phyloP scores from a whole-genome alignment of 2,329 filamentous ascomycete genomes.

The Fusarium praegraminearum region DNA sequence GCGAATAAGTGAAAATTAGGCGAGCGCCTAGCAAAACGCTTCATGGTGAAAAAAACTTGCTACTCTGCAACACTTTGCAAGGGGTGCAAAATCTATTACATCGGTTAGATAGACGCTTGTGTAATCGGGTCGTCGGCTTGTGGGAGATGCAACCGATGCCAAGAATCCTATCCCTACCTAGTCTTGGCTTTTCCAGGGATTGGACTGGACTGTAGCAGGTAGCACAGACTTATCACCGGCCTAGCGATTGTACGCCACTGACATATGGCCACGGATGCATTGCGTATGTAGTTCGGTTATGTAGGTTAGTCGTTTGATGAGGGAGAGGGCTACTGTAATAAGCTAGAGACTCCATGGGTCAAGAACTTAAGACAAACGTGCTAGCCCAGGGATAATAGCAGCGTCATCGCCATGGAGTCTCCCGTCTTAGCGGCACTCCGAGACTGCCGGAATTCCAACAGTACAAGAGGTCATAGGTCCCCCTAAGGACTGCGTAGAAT shows the following conservation, averaged over 20 bases:
- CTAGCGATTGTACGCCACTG: conserved; percentile 20
- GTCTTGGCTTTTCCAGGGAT: neutral
- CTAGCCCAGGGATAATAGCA: neutral
- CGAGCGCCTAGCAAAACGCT: neutral
- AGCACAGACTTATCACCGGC: conserved; percentile 17
- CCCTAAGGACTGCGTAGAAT: neutral
- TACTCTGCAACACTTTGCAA: neutral
- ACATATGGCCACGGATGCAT: conserved; percentile 15
- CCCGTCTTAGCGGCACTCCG: neutral
- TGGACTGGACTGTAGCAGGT: neutral
- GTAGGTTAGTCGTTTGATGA: neutral
- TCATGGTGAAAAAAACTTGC: neutral
- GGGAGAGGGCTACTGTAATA: neutral
- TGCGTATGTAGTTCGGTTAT: conserved; percentile 7
- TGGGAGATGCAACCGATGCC: conserved; percentile 25
- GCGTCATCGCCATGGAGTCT: conserved; percentile 9
- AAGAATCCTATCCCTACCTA: neutral
- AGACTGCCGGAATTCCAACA: neutral
- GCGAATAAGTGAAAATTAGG: neutral
- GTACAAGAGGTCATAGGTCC: conserved; percentile 1
- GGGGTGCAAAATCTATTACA: neutral
- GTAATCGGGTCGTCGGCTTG: conserved; percentile 9
- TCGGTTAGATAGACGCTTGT: conserved; percentile 13
- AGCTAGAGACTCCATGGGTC: conserved; percentile 8
- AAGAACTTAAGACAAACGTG: neutral